Base-by-base conservation (phyloP, 768 basidiomycete genomes). In the Phlebiopsis gigantea region DNA sequence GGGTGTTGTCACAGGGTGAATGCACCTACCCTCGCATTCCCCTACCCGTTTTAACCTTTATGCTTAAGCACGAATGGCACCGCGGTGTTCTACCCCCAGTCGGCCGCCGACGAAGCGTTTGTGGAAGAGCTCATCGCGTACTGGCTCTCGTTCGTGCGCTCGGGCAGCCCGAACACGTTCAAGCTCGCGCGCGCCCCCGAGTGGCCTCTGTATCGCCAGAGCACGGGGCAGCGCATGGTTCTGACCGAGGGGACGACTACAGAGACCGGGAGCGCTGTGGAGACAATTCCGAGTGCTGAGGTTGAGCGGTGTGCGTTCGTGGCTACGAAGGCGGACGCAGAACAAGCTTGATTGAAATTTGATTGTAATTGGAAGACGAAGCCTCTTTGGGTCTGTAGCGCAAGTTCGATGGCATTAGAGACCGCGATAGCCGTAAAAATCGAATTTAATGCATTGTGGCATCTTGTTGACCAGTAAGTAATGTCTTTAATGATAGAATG, bases 81-180 rank as follows among this genome's bases (percentile, higher is more conserved):
- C 0, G 77, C 76, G 10, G 74, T 70, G 0, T 81, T 83, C 65
- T 72, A 74, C 1, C 66, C 73, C 4, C 70, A 78, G 69, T 76
- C 75, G 9, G 70, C 76, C 0, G 66, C 72, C 7, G 77, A 84
- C 60, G 64, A 60, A 1, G 76, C 78, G 4, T 85, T 86, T 58
- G 78, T 80, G 0, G 66, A 74, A 31, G 86, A 86, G 65, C 69
- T 83, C 26, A 82, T 83, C 42, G 83, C 80, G 8, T 84, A 85
- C 65, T 84, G 83, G 82, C 68, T 85, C 5, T 86, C 82, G 2
- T 85, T 86, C 58, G 82, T 85, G 22, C 80, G 82, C 41, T 65
- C 77, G 1, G 75, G 75, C 2, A 67, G 83, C 63, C 83, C 82
- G 0, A 85, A 83, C 66, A 76, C 76, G 5, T 72, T 75, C 70